These are phyloP conservation scores for Pyronema domesticum DNA, from an alignment of 495 filamentous ascomycete species.

Conservation along the genomic window DNA sequence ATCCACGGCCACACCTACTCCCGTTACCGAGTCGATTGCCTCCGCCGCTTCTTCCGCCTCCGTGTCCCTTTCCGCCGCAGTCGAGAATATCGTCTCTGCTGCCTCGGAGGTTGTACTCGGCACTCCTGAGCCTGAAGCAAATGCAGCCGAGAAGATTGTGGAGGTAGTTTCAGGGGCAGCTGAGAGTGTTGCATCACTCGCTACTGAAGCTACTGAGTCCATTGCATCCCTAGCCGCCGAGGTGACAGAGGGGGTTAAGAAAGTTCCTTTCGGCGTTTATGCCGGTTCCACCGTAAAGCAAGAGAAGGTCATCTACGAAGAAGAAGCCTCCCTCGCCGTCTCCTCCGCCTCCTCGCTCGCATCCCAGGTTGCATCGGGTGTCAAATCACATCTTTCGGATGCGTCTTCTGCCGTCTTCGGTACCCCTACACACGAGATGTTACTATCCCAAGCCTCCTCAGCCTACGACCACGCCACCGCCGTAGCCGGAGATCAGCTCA, in stretches of 20 bases:
- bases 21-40: conserved; percentile 34
- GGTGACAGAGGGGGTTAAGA: conserved; percentile 12
- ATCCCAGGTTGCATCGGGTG: conserved; percentile 4
- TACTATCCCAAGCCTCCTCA: conserved; percentile 34
- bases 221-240: conserved; percentile 23
- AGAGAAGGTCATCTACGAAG: conserved; percentile 11
- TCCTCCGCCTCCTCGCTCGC: too few relatives aligned
- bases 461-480: conserved; percentile 44
- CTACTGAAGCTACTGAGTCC: conserved; percentile 33
- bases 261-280: conserved; percentile 22
- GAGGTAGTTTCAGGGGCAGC: conserved; percentile 33
- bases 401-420: conserved; percentile 25
- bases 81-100: conserved; percentile 31
- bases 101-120: conserved; percentile 24
- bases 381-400: conserved; percentile 10
- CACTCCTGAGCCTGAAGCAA: conserved; percentile 13
- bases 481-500: conserved; percentile 44
- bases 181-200: conserved; percentile 32
- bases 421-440: conserved; percentile 25
- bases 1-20: not conserved
- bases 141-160: conserved; percentile 32
- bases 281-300: conserved; percentile 22
- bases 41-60: conserved; percentile 29
- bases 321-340: conserved; percentile 13
- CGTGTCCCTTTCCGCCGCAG: conserved; percentile 30